Percentiles rank a stretch among this genome's conserved stretches.
Conservation (phyloP, 257 asterid species). For the Anisodus acutangulus region DNA sequence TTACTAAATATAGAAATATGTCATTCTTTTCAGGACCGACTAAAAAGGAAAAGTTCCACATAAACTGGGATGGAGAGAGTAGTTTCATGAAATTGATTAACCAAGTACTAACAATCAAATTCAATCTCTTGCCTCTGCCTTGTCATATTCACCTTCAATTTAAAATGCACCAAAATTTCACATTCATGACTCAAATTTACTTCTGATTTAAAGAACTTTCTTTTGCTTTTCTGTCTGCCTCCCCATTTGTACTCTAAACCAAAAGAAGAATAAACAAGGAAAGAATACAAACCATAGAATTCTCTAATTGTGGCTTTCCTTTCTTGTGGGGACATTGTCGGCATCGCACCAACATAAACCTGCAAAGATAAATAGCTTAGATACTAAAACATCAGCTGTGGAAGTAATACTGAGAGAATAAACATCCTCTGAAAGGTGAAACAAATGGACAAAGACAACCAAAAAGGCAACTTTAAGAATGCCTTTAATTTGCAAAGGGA, state of each 20-base stretch:
- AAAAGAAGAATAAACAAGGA: constrained; percentile 14
- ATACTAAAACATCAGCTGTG: background rate
- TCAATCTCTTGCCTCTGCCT: background rate
- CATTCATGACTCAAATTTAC: background rate
- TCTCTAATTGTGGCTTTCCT: constrained; percentile 61
- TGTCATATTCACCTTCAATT: background rate
- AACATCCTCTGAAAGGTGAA: background rate
- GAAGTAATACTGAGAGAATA: background rate
- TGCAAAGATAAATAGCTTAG: constrained; percentile 28
- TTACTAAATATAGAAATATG: background rate
- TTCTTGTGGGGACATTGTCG: constrained; percentile 51
- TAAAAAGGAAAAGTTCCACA: background rate
- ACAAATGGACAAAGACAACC: constrained; percentile 19
- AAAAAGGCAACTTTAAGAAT: background rate
- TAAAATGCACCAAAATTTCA: background rate
- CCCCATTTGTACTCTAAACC: background rate
- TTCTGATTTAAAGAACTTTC: background rate
- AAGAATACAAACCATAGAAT: constrained; percentile 53
- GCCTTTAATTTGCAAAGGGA: background rate
- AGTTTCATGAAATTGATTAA: background rate
- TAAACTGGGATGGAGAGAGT: background rate
- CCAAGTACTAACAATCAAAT: background rate
- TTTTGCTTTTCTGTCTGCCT: background rate
- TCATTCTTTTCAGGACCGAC: background rate
- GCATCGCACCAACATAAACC: constrained; percentile 66